Conservation (phyloP, 441 rosid species). For the Populus hybrid region DNA sequence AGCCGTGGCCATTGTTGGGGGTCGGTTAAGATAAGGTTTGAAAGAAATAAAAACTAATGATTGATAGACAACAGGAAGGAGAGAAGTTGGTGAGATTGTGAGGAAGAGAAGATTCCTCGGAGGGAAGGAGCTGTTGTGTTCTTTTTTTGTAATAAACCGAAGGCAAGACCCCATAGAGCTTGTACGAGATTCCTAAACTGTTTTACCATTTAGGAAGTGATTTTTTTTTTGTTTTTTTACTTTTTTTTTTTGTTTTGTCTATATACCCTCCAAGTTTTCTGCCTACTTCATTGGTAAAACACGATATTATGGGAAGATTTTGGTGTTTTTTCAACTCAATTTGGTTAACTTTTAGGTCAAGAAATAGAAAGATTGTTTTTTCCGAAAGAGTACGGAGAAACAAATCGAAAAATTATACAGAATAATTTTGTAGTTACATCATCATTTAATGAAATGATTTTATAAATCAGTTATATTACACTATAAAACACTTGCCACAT, state of each 20-base stretch:
- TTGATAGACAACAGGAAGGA: conserved; percentile 15
- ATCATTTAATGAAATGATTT: no score
- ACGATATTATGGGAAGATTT: background rate
- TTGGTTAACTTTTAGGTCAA: background rate
- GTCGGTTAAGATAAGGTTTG: conserved; percentile 35
- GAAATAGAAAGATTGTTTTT: background rate
- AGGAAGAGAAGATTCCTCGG: conserved; percentile 50
- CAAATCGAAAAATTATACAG: no score
- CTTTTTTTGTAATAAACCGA: background rate
- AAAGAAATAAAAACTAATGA: conserved; percentile 13
- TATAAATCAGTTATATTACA: background rate
- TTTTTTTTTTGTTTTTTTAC: background rate
- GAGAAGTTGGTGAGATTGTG: conserved; percentile 29
- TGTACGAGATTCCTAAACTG: background rate
- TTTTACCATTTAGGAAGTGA: background rate
- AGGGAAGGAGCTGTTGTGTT: background rate
- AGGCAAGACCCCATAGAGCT: background rate
- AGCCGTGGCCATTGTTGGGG: conserved; percentile 38
- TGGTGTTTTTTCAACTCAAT: background rate
- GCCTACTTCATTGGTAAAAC: background rate
- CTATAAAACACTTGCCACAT: background rate
- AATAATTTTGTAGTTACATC: no score
- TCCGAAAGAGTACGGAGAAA: background rate
- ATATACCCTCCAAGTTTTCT: background rate
- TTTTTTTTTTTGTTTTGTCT: background rate